Conservation (phyloP, 345 rosid species). For the Melastoma malabathricum region DNA sequence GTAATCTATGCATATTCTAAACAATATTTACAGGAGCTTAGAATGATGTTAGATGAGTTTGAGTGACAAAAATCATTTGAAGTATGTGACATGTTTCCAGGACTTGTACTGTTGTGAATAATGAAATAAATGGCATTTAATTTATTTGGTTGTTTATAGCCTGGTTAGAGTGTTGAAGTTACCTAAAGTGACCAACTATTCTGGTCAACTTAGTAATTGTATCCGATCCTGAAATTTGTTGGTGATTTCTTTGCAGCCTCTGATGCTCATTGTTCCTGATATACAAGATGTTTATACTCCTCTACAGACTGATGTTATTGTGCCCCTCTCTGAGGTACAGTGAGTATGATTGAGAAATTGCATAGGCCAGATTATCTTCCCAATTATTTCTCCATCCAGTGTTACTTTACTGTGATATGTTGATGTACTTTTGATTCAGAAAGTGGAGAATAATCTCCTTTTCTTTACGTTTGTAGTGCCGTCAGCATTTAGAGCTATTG, state of each 20-base stretch:
- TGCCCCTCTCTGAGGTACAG: constrained; percentile 82
- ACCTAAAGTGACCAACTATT: too few species aligned
- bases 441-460: background rate
- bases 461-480: constrained; percentile 47
- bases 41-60: too few species aligned
- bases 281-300: constrained; percentile 97
- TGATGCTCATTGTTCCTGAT: constrained; percentile 98
- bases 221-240: background rate
- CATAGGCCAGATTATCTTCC: background rate
- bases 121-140: too few species aligned
- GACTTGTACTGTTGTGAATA: too few species aligned
- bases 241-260: constrained; percentile 45
- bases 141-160: too few species aligned
- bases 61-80: too few species aligned
- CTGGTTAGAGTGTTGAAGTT: too few species aligned
- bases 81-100: too few species aligned
- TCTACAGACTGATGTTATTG: constrained; percentile 77
- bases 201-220: too few species aligned
- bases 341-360: constrained; percentile 4
- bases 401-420: background rate
- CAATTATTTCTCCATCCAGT: background rate
- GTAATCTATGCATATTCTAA: too few species aligned
- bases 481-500: constrained; percentile 83
- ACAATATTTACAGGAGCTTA: too few species aligned
- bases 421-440: background rate